Evolutionary conservation across 2,329 filamentous ascomycete genomes (phyloP), one percentile per base, ranked within the genome.

Genomic region (Dothistroma septosporum): DNA sequence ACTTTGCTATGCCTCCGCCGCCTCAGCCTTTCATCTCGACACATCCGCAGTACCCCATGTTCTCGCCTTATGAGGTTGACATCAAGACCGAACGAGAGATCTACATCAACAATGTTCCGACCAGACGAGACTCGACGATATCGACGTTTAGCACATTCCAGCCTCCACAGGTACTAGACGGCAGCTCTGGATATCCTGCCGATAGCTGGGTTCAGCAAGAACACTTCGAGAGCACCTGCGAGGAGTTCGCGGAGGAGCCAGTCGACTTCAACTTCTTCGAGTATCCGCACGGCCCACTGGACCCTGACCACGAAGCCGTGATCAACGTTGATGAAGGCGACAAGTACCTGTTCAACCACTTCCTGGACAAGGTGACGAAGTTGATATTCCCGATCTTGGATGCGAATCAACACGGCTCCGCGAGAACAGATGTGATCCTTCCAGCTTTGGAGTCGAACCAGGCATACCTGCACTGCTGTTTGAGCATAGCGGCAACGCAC

Each of bases 51-150:
- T 82, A 81, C 60, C 89, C 74, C 76, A 85, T 83, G 65, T 89
- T 84, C 65, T 85, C 88, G 21, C 91, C 92, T 0, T 97, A 95
- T 74, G 93, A 97, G 76, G 87, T 97, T 63, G 93, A 97, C 75
- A 89, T 97, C 79, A 96, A 93, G 83, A 97, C 92, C 0, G 93
- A 97, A 79, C 85, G 91, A 66, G 91, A 97, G 69, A 92, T 95
- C 81, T 96, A 90, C 76, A 87, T 97, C 76, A 91, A 97, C 71
- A 90, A 97, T 73, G 84, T 96, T 59, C 91, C 91, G 4, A 89
- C 92, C 14, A 82, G 93, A 62, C 83, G 87, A 67, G 92, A 97
- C 76, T 96, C 92, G 12, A 91, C 91, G 33, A 87, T 92, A 41
- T 95, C 92, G 0, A 96, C 92, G 24, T 97, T 96, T 77, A 96